Base-by-base conservation (phyloP, 2,329 filamentous ascomycete genomes). In the Tolypocladium endophyticum region DNA sequence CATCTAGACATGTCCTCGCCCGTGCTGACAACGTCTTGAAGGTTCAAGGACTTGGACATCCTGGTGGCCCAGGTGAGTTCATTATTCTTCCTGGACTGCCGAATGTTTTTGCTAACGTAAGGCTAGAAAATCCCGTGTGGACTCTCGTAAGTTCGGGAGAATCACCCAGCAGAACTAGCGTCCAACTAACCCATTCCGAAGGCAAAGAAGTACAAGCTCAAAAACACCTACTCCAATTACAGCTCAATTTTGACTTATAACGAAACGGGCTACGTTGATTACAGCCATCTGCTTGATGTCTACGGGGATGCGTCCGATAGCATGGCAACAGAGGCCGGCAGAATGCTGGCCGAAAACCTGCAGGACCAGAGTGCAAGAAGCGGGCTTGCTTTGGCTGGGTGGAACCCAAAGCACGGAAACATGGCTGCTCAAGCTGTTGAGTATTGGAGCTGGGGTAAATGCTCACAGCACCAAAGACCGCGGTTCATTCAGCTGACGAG, bases 361-460 rank as follows among this genome's bases (percentile, higher is more conserved):
- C 84, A 87, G 63, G 86, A 89, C 65, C 75, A 78, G 12, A 86
- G 79, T 41, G 76, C 78, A n/a, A 80, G 86, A 30, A 78, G 81
- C 0, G 87, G 81, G 0, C 70, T 88, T 9, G 78, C 76, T 12
- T 67, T 86, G n/a, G 79, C 79, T 0, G 85, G 81, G 1, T 89
- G 86, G 85, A 82, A 81, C 58, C 83, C 85, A 0, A 77, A 76
- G 58, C 76, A 70, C 58, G 61, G 76, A 58, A 76, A 86, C 57
- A 80, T 81, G 73, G 73, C 78, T 18, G 78, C 76, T 2, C 81
- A 85, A 60, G 83, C 85, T 0, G 77, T 83, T 1, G 86, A 89
- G 60, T 89, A 84, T 81, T 79, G 74, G 73, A 68, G 66, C 18
- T 74, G 72, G 72, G 82, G 66, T 66, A 11, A 60, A 63, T 59